Evolutionary conservation across 2,329 filamentous ascomycete species (phyloP), one percentile per base, ranked within the genome.

Genomic region (Dactylonectria estremocensis): DNA sequence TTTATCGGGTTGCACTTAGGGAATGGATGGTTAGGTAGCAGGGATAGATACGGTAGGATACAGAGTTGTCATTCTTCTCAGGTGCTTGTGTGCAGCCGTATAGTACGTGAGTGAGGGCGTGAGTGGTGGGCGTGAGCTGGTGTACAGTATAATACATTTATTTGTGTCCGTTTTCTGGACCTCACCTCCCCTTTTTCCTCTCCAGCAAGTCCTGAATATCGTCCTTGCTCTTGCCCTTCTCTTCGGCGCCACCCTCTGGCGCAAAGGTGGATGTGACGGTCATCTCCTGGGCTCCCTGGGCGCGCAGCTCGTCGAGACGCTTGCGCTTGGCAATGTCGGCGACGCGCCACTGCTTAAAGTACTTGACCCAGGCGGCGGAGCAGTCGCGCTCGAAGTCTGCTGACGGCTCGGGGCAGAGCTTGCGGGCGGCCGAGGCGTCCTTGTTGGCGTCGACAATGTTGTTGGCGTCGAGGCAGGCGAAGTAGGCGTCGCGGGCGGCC

Each of bases 341-440:
- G 40, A 98, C 94, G 76, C 96, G 88, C 83, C 95, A 93, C 82
- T 98, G 95, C 86, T 98, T 98, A 84, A 99, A 99, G 82, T 99
- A 98, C 83, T 95, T 94, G 68, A 98, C 96, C 96, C 96, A 99
- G 79, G 95, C 95, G 66, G 86, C 88, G 18, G 95, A 94, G 81
- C 96, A 99, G 79, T 95, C 93, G 74, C 88, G 87, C 83, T 97
- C 94, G 77, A 98, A 97, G 65, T 86, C 88, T 33, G 75, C 78
- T 24, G 77, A 77, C 79, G 86, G 78, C 48, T 69, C 64, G 24
- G 80, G 78, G 68, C 86, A 88, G 43, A 80, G 79, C 61, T 77
- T 79, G 7, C 75, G 76, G 2, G 81, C 79, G 37, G 82, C 82
- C 7, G 76, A 78, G n/a, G 78, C 76, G 69, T 85, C 81, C 74